These are phyloP conservation scores for Porcisia hertigi DNA, from an alignment of 208 protist genomes.

Conservation along the genomic window DNA sequence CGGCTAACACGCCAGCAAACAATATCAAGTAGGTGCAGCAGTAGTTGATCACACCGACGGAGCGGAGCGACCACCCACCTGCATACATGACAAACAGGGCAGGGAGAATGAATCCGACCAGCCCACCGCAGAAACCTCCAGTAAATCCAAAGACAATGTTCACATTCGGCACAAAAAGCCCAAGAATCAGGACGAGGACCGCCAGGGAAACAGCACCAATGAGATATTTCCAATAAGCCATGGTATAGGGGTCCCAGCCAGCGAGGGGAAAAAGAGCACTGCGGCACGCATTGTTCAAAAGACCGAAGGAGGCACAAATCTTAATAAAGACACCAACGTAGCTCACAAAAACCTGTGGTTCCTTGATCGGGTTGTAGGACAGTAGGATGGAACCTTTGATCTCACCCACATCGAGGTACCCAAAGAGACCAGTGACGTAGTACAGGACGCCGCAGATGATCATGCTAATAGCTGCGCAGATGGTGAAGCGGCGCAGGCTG, in stretches of 20 bases:
- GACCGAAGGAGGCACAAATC: slow-evolving; percentile 55
- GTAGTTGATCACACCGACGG: slow-evolving; percentile 49
- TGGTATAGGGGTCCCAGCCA: slow-evolving; percentile 27
- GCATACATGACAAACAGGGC: slow-evolving; percentile 62
- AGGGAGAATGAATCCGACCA: slow-evolving; percentile 72
- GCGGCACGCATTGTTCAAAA: slow-evolving; percentile 46
- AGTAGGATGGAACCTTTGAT: slow-evolving; percentile 43
- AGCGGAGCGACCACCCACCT: slow-evolving; percentile 39
- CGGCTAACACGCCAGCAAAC: slow-evolving; percentile 48
- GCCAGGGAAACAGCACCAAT: slow-evolving; percentile 21
- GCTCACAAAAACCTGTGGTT: slow-evolving; percentile 39
- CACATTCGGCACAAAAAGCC: slow-evolving; percentile 68
- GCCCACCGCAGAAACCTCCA: slow-evolving; percentile 54
- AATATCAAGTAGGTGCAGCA: slow-evolving; percentile 47
- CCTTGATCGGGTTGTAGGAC: slow-evolving; percentile 41
- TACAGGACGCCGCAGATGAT: slow-evolving; percentile 53
- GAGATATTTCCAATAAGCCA: slow-evolving; percentile 48
- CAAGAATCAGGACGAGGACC: slow-evolving; percentile 42
- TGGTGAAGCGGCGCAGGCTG: slow-evolving; percentile 23
- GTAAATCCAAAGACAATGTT: slow-evolving; percentile 71
- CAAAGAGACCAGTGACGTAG: slow-evolving; percentile 52
- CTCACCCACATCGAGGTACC: slow-evolving; percentile 70
- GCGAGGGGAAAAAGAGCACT: slow-evolving; percentile 41
- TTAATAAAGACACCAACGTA: slow-evolving; percentile 72
- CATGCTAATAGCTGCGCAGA: slow-evolving; percentile 37